Base-by-base conservation (phyloP, 306 rosid species). In the Corylus americana region DNA sequence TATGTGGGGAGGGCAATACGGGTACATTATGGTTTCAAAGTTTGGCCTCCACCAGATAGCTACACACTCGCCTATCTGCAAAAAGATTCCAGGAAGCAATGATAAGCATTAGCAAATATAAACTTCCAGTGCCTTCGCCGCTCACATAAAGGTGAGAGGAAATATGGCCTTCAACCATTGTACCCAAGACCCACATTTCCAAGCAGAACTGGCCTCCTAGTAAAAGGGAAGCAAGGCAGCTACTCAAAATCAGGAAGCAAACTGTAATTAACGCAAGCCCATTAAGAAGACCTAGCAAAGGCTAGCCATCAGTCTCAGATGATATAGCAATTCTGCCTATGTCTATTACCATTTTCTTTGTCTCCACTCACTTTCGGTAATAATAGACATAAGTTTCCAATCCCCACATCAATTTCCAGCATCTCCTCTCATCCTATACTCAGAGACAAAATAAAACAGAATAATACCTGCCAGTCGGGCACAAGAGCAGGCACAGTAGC, bases 1-100 rank as follows among this genome's bases (percentile, higher is more conserved):
- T 61, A 96, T 96, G 88, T 96, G 98, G 77, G 99, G 97, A 80
- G 99, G 99, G 75, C 99, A 96, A 80, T 96, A 93, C 37, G 99
- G 99, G 76, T 93, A 96, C 99, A 96, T 93, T 27, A 91, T 91
- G 80, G 97, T 96, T 80, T 96, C 99, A 80, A 96, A 96, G 85
- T 96, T 96, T 76, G 98, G 99, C 83, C 99, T 93, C 99, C 99
- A 96, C 99, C 99, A 96, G 87, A 81, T 93, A 31, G 99, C 98
- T 78, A 96, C 99, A 64, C 99, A 93, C 72, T 96, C 99, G 73
- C 99, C 98, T 55, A 93, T 93, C 99, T 96, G 96, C 86, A 82
- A 61, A 64, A 70, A 47, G 47, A 74, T 44, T 20, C 59, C 61
- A 57, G 42, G 59, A 16, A 69, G 55, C 29, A 75, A 70, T 16